phyloP scores from a whole-genome alignment of 768 basidiomycete genomes.

The Tylopilus vinaceipallidus region DNA sequence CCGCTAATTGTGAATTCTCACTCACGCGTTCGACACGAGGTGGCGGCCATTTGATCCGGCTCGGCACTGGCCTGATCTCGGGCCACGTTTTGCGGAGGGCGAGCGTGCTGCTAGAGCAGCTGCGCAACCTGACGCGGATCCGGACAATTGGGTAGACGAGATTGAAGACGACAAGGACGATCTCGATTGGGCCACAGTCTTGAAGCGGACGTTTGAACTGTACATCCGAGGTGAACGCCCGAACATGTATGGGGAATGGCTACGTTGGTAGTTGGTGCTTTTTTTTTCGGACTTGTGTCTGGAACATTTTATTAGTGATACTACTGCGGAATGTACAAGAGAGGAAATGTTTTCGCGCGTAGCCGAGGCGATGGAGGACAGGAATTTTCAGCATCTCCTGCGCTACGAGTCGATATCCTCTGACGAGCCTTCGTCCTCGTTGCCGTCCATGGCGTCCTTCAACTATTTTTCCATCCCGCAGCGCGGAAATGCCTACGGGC shows the following conservation, averaged over 20 bases:
- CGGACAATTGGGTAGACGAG: slow-evolving; percentile 29
- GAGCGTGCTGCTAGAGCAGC: slow-evolving; percentile 61
- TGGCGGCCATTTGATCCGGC: slow-evolving; percentile 90
- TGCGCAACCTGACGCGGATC: slow-evolving; percentile 18
- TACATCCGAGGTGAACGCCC: slow-evolving; percentile 84
- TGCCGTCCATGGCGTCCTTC: slow-evolving; percentile 41
- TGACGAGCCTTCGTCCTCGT: slow-evolving; percentile 18
- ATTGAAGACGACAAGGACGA: slow-evolving; percentile 59
- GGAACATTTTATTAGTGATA: not conserved
- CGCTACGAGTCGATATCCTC: slow-evolving; percentile 17
- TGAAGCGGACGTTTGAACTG: slow-evolving; percentile 93
- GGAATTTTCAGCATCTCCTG: slow-evolving; percentile 17
- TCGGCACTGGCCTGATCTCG: slow-evolving; percentile 91
- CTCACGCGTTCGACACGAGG: slow-evolving; percentile 43
- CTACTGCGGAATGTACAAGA: slow-evolving; percentile 26
- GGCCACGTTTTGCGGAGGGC: slow-evolving; percentile 68
- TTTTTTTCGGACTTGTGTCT: not conserved
- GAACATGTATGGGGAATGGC: slow-evolving; percentile 90
- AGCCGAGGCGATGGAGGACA: not conserved
- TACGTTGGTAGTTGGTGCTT: slow-evolving; percentile 19
- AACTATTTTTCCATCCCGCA: slow-evolving; percentile 47
- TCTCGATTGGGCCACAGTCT: slow-evolving; percentile 81
- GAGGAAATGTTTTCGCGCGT: slow-evolving; percentile 28
- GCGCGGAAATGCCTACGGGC: slow-evolving; percentile 43
- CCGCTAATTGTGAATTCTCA: not conserved